Base-by-base conservation (phyloP, 163 green algal species). In the Coccomyxa subellipsoidea region DNA sequence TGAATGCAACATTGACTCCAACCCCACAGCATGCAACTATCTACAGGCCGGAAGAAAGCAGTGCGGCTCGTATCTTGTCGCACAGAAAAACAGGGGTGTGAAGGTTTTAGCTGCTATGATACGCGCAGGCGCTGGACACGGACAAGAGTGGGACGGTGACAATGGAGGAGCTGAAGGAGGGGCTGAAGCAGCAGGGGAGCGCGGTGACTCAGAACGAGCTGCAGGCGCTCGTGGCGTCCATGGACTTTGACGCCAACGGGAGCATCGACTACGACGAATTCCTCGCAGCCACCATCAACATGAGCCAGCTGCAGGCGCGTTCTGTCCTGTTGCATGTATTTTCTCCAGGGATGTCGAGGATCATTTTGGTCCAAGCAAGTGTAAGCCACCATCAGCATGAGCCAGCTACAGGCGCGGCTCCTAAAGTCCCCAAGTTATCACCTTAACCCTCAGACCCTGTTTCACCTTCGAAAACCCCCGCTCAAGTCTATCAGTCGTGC, bases 231-330 rank as follows among this genome's bases (percentile, higher is more conserved):
- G 87, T 97, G 80, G 70, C 88, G n/a, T 86, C 88, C 7, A 92
- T 94, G 7, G 96, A 99, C 89, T 88, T 97, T 21, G 94, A 98
- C 80, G 92, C 90, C 69, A 96, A 87, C 76, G 96, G 96, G 72
- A 92, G 90, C 77, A 97, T 99, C 73, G 96, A 98, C 82, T 99
- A 98, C 82, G 92, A 98, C 80, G 94, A 98, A 90, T 99, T 99
- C 86, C 86, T 99, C 34, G 96, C 96, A 1, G 96, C 96, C 77
- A 99, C 97, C 79, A 88, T 99, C 32, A 91, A 95, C 85, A 78
- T 90, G 83, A 88, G 89, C 83, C 91, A 94, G 76, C 82, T 97
- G 82, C 66, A 73, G 66, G 66, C 32, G 7, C 29, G 47, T 32
- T 8, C 66, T 36, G 29, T n/a, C 10, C 7, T 72, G 25, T n/a